Base-by-base conservation (phyloP, 2,329 filamentous ascomycete genomes). In the Nemania sp. region DNA sequence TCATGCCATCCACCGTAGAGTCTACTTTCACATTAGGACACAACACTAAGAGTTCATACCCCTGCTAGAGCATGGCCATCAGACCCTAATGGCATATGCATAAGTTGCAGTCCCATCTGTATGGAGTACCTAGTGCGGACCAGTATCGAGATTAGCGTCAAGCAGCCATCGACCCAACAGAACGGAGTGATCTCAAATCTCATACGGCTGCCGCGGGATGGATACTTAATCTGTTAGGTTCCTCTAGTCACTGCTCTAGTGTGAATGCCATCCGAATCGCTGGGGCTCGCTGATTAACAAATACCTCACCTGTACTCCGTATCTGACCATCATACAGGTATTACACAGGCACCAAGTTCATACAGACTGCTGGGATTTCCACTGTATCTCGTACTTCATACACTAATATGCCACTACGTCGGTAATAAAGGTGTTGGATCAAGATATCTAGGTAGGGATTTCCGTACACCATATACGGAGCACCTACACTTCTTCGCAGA, bases 131-230 rank as follows among this genome's bases (percentile, higher is more conserved):
- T 49, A 49, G 33, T 15, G 34, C 33, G n/a, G 28, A 30, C 40
- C 33, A 45, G 45, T 37, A 58, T 57, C 57, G 50, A 54, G 54
- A 47, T 60, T 63, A 56, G 59, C 57, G 62, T 64, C 54, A 64
- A n/a, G 61, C 60, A 53, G 48, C 37, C 51, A 66, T 66, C 64
- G 64, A 66, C 62, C 64, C 64, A 64, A 61, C 56, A 60, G 57
- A 59, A 51, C 59, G 64, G 63, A 59, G 58, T 64, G 62, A 66
- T 66, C 64, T 65, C 56, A 54, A 60, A 58, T 56, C 58, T 54
- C 41, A 48, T 45, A 47, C 51, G 49, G 52, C 55, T 54, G 52
- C 49, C 49, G 52, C 53, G 56, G 57, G 53, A 61, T 56, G 41
- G 48, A 40, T 41, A 19, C 48, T 53, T 41, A 45, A 56, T 54